Percentiles rank a stretch among this genome's conserved stretches.
These are phyloP conservation scores for Akanthomyces muscarius DNA, from an alignment of 2,329 filamentous ascomycete genomes.

Conservation along the genomic window DNA sequence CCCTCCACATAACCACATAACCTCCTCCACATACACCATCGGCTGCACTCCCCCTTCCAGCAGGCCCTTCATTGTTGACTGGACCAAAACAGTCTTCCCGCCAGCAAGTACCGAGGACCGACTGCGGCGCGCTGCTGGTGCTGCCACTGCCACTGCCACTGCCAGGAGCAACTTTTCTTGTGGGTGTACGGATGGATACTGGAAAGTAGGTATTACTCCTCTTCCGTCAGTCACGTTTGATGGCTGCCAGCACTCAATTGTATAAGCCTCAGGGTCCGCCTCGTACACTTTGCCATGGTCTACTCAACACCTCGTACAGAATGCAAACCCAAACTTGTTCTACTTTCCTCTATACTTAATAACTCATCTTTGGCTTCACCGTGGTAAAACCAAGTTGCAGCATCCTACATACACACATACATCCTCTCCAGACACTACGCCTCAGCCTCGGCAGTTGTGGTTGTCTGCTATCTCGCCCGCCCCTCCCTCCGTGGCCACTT, in stretches of 20 bases:
- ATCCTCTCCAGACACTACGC: neutral
- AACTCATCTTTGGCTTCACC: neutral
- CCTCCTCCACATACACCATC: conserved; percentile 2
- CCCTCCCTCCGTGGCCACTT: conserved; percentile 15
- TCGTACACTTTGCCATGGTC: neutral
- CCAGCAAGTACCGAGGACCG: conserved; percentile 9
- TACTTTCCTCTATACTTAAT: neutral
- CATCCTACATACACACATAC: neutral
- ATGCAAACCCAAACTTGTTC: neutral
- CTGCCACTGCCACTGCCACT: too few species aligned
- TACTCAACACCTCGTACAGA: neutral
- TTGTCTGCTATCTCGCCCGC: conserved; percentile 4
- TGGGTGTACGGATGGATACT: neutral
- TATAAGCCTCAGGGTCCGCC: conserved; percentile 13
- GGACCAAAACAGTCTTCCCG: neutral
- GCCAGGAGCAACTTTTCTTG: neutral
- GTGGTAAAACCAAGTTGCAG: neutral
- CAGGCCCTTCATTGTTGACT: neutral
- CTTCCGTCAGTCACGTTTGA: neutral
- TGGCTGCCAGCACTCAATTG: neutral
- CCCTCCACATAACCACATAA: neutral
- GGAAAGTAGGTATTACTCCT: neutral
- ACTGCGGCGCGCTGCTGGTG: neutral
- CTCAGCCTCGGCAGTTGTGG: conserved; percentile 16
- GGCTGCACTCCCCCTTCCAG: neutral